Conservation (phyloP, 306 rosid species). For the Lathyrus oleraceus region DNA sequence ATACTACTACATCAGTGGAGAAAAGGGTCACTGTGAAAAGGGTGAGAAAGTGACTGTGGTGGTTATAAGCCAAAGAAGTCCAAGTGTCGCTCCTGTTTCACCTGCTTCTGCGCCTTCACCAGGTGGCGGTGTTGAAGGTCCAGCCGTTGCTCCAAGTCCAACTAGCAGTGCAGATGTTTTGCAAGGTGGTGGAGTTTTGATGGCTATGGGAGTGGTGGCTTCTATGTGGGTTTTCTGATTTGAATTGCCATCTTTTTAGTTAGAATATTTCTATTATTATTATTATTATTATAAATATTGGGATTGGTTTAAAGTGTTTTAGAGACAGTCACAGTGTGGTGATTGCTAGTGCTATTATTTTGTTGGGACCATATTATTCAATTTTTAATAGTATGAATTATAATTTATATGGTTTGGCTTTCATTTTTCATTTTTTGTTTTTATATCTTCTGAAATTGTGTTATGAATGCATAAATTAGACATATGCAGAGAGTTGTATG, state of each 20-base stretch:
- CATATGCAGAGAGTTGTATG: neutral
- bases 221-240: slow-evolving; percentile 43
- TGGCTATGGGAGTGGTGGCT: slow-evolving; percentile 41
- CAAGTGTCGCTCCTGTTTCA: neutral
- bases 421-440: neutral
- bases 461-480: neutral
- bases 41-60: slow-evolving; percentile 71
- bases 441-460: neutral
- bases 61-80: slow-evolving; percentile 56
- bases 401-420: neutral
- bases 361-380: slow-evolving; percentile 18
- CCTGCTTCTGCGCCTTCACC: slow-evolving; percentile 50
- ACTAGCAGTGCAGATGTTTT: slow-evolving; percentile 52
- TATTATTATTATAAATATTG: neutral
- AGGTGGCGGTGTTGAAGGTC: slow-evolving; percentile 42
- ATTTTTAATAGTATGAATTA: slow-evolving; percentile 11
- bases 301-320: neutral
- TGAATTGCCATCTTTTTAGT: neutral
- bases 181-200: slow-evolving; percentile 38
- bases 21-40: slow-evolving; percentile 65
- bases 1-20: slow-evolving; percentile 76
- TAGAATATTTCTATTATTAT: neutral
- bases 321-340: slow-evolving; percentile 9
- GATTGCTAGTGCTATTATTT: slow-evolving; percentile 1
- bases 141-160: slow-evolving; percentile 76